These are phyloP conservation scores for Amaranthus tricolor DNA, from an alignment of 179 eudicot species.

Conservation along the genomic window DNA sequence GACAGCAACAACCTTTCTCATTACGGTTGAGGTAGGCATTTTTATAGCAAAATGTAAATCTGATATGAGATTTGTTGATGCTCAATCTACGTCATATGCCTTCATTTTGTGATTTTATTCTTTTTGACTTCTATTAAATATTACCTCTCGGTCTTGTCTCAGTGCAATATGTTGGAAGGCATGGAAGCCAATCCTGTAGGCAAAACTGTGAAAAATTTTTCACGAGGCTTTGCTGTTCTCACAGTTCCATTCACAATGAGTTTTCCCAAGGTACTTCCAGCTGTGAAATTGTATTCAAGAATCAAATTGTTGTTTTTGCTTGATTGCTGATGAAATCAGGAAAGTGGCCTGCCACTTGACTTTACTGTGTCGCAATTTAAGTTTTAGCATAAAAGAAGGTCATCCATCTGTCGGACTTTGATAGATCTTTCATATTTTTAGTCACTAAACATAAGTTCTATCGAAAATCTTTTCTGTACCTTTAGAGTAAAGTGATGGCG, in stretches of 20 bases:
- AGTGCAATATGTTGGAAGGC: constrained; percentile 69
- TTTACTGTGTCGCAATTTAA: too few relatives aligned
- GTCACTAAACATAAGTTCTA: too few relatives aligned
- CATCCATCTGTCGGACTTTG: too few relatives aligned
- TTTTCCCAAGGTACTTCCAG: constrained; percentile 63
- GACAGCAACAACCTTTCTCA: constrained; percentile 73
- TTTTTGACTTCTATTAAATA: background rate
- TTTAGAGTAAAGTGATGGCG: too few relatives aligned
- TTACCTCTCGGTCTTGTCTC: constrained; percentile 9
- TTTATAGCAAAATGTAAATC: background rate
- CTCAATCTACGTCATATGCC: background rate
- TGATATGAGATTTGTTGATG: background rate
- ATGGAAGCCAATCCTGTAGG: constrained; percentile 61
- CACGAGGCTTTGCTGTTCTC: constrained; percentile 53
- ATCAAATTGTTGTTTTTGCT: too few relatives aligned
- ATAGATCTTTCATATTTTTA: too few relatives aligned
- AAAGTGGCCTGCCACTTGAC: too few relatives aligned
- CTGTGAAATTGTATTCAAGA: too few relatives aligned
- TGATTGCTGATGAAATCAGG: too few relatives aligned
- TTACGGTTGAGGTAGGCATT: constrained; percentile 64
- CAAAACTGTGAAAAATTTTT: constrained; percentile 49
- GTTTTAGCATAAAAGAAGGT: too few relatives aligned
- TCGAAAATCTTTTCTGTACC: too few relatives aligned
- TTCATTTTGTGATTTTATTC: background rate
- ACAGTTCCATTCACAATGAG: constrained; percentile 52